Base-by-base conservation (phyloP, 1,284 basidiomycete species). In the Pisolithus thermaeus region DNA sequence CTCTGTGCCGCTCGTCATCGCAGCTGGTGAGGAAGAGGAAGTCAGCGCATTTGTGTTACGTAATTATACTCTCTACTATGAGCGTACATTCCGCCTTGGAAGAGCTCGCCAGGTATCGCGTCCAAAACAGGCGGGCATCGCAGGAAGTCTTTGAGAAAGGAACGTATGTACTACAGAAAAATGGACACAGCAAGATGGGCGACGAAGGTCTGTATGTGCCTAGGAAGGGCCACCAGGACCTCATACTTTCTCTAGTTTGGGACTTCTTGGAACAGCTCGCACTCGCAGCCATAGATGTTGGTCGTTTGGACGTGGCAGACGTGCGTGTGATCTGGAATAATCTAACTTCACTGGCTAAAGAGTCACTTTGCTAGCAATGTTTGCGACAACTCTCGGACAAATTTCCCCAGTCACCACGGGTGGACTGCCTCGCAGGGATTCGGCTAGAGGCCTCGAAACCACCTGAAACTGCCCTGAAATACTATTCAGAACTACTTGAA, bases 211-310 rank as follows among this genome's bases (percentile, higher is more conserved):
- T 35, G 56, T 47, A 9, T 20, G 37, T 16, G 22, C 51, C 36
- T 7, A 8, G 8, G 46, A 25, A n/a, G 4, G 22, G 7, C 39
- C 16, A 38, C 6, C 39, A 53, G 25, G 25, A 27, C 47, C 49
- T 55, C 54, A 56, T 47, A 52, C 42, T 50, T 38, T 23, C 14
- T 35, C 27, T 59, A 93, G 90, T 78, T 58, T 97, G 92, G 92
- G 78, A 85, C 2, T 83, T 93, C 55, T 72, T 95, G 14, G 96
- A 98, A 65, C 94, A 97, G 64, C 74, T 97, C 1, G 83, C 85
- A 4, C 74, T 95, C 37, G 92, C 96, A 2, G 83, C 96, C 1
- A 73, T 97, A 49, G 95, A 98, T 63, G 69, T 91, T 14, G 90
- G 90, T 16, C 76, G 84, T 50, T 61, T 87, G 38, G 81, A 90